Base-by-base conservation (phyloP, 139 green algal genomes). In the Chlorella sorokiniana region DNA sequence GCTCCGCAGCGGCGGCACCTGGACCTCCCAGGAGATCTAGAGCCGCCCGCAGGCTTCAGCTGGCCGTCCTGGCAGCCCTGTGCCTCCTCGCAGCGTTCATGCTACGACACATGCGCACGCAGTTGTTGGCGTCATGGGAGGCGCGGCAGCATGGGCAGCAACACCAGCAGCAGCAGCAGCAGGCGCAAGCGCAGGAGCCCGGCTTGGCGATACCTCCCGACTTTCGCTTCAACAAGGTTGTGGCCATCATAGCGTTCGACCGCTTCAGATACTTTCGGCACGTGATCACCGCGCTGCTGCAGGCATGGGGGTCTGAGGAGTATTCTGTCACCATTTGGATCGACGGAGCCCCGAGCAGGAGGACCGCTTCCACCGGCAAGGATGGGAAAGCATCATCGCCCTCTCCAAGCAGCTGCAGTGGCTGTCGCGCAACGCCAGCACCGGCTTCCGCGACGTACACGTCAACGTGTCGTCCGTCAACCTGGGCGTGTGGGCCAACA, bases 401-500 rank as follows among this genome's bases (percentile, higher is more conserved):
- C 56, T 56, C 73, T 38, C 73, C 3, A 35, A 64, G 37, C 59
- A 79, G 51, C 54, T 79, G 73, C 54, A 51, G 54, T 79, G 73
- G 73, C 73, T 79, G 54, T 37, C 73, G 37, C 45, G 70, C 70
- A 63, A 79, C 54, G 37, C 27, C 48, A 31, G 73, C 35, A 25
- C n/a, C 25, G 35, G 52, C 51, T 79, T 79, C 59, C 37, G 38
- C 1, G 73, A 68, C 9, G 73, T 79, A 6, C n/a, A 54, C 23
- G 38, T 79, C 52, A 54, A 79, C 73, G 54, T 61, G 37, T 68
- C 73, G 20, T 23, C 54, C 37, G 22, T 37, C 73, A 79, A 79
- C 73, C 52, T 79, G 35, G 73, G 73, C 5, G 37, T 79, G 38
- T 79, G 73, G 73, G 51, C 73, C 52, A 79, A 79, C 73, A 79